Evolutionary conservation across 2,329 filamentous ascomycete species (phyloP).

Genomic region (Pseudogymnoascus sp.): DNA sequence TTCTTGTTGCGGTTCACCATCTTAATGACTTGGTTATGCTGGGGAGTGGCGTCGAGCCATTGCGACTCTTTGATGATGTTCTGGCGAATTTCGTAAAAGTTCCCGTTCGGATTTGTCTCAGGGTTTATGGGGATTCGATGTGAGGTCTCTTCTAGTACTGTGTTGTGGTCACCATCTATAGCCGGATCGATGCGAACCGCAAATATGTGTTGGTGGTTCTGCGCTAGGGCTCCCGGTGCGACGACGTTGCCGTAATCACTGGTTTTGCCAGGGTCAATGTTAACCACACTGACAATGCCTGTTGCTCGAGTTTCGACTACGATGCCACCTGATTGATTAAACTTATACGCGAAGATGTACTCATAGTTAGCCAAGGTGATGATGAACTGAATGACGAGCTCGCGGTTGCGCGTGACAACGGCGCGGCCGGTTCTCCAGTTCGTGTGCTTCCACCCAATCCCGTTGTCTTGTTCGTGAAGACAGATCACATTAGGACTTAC

Average conservation of each 20-base stretch:
- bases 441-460: conserved; percentile 63
- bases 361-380: conserved; percentile 64
- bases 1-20: conserved; percentile 73
- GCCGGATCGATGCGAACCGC: conserved; percentile 46
- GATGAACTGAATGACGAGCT: conserved; percentile 59
- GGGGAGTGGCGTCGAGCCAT: conserved; percentile 37
- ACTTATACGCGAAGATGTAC: conserved; percentile 56
- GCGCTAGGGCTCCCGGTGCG: conserved; percentile 47
- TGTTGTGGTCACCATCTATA: conserved; percentile 46
- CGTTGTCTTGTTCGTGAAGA: conserved; percentile 60
- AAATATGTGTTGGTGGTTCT: conserved; percentile 54
- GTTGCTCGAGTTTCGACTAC: conserved; percentile 55
- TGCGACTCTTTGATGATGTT: conserved; percentile 33
- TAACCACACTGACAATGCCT: conserved; percentile 48
- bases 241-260: conserved; percentile 52
- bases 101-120: conserved; percentile 43
- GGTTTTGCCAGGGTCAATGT: conserved; percentile 46
- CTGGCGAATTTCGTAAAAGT: conserved; percentile 41
- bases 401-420: conserved; percentile 50
- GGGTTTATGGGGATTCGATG: conserved; percentile 36
- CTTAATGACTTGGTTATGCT: conserved; percentile 65
- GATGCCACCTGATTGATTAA: conserved; percentile 55
- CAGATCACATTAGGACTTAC: conserved; percentile 53
- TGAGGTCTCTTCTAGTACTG: conserved; percentile 45
- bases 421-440: conserved; percentile 57